These are phyloP conservation scores for Suillus subalutaceus DNA, from an alignment of 768 basidiomycete species.

Conservation along the genomic window DNA sequence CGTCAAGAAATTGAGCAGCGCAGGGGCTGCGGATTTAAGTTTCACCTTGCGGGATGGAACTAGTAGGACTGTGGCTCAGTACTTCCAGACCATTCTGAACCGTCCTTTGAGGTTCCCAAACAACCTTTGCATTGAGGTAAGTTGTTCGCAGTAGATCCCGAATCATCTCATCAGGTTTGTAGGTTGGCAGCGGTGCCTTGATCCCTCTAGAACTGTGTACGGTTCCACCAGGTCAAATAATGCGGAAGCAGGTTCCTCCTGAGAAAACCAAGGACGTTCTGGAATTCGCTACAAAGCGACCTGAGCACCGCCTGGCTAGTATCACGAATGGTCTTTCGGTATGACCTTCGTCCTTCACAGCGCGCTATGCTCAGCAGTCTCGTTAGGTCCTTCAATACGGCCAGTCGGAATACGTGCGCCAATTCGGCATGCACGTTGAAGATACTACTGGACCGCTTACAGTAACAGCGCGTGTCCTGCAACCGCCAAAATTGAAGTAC, in stretches of 20 bases:
- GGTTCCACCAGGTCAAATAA: constrained; percentile 67
- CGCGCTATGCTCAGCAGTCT: neutral
- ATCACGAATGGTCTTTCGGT: constrained; percentile 60
- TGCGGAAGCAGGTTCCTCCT: constrained; percentile 69
- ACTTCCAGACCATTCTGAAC: constrained; percentile 60
- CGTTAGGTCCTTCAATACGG: constrained; percentile 64
- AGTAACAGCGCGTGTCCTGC: constrained; percentile 63
- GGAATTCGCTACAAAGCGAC: constrained; percentile 67
- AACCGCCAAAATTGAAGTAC: constrained; percentile 68
- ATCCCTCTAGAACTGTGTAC: constrained; percentile 70
- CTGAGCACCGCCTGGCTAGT: constrained; percentile 54
- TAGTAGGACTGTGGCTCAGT: constrained; percentile 57
- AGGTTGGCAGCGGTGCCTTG: constrained; percentile 65
- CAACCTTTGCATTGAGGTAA: constrained; percentile 68
- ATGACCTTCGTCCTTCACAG: constrained; percentile 9
- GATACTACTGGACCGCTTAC: constrained; percentile 52
- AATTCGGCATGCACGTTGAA: constrained; percentile 71
- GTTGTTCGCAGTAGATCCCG: constrained; percentile 19
- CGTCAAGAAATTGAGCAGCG: constrained; percentile 58
- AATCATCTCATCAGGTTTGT: constrained; percentile 22
- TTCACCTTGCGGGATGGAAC: constrained; percentile 64
- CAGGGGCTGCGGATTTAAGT: constrained; percentile 53
- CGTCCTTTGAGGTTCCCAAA: constrained; percentile 61
- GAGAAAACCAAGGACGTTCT: constrained; percentile 67
- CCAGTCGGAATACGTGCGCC: constrained; percentile 72